Conservation (phyloP, 352 stramenopile genomes). For the Phytophthora macrochlamydospora region DNA sequence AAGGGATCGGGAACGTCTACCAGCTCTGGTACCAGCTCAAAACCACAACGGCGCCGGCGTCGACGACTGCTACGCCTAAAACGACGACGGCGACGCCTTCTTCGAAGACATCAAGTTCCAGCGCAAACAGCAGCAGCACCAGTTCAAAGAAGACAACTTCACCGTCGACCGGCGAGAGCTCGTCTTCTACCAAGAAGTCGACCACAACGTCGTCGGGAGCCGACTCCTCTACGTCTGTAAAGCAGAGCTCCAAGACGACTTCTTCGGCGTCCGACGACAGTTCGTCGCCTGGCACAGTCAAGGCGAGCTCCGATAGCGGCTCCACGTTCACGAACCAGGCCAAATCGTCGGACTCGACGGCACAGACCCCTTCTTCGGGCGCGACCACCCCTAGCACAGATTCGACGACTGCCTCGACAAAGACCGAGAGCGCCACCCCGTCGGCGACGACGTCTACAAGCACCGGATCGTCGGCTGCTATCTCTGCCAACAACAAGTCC, state of each 20-base stretch:
- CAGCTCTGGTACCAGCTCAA: slow-evolving; percentile 6
- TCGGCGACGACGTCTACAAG: background rate
- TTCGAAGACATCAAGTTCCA: slow-evolving; percentile 2
- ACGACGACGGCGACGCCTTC: slow-evolving; percentile 10
- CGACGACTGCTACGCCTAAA: slow-evolving; percentile 4
- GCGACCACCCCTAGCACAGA: background rate
- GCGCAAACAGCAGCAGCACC: slow-evolving; percentile 3
- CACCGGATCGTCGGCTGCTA: slow-evolving; percentile 3
- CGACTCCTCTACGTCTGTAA: background rate
- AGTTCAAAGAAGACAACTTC: slow-evolving; percentile 19
- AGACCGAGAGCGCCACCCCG: slow-evolving; percentile 7
- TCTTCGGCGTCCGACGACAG: background rate
- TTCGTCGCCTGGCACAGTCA: slow-evolving; percentile 25
- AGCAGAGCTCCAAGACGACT: slow-evolving; percentile 2
- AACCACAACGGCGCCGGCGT: slow-evolving; percentile 1
- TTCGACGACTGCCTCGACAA: slow-evolving; percentile 7
- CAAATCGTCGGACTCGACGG: slow-evolving; percentile 3
- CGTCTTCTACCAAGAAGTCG: slow-evolving; percentile 5
- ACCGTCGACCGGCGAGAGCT: slow-evolving; percentile 10
- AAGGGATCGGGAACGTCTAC: slow-evolving; percentile 14
- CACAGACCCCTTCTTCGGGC: background rate
- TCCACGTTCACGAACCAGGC: slow-evolving; percentile 33
- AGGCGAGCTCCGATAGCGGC: slow-evolving; percentile 33
- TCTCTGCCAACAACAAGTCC: slow-evolving; percentile 48
- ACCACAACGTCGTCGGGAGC: background rate